Base-by-base conservation (phyloP, 1,284 basidiomycete genomes). In the Afroboletus lepidellus region DNA sequence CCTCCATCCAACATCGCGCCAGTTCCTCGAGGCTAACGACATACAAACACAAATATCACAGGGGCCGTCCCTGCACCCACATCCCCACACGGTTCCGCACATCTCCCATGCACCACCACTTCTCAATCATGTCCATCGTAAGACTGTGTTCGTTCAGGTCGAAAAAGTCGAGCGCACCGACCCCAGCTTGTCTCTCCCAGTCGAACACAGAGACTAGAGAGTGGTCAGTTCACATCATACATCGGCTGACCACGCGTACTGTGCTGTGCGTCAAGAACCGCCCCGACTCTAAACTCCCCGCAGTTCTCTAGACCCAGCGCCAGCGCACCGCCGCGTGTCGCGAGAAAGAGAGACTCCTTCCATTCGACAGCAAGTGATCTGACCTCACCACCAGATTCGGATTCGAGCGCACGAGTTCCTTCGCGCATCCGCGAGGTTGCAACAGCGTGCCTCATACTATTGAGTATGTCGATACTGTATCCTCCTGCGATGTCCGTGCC, bases 41-140 rank as follows among this genome's bases (percentile, higher is more conserved):
- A 62, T 41, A 59, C 64, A 65, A 32, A 5, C 16, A 37, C 51
- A 65, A 61, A 61, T 25, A 62, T 38, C 49, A 65, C 8, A 67
- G 44, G 8, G 21, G 54, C 21, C 37, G 64, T 12, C 91, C 91
- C 69, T 92, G 87, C 3, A 92, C 77, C 88, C 89, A 93, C 67
- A 91, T 75, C 1, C 69, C 75, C 4, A 57, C 62, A 12, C 90
- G 76, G 67, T 93, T 93, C 44, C 77, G 74, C 13, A 63, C 66
- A 60, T 89, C 85, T 2, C 92, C 91, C 39, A 87, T 66, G 60
- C 87, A 90, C 90, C 90, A 94, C 92, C 92, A 94, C 63, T 88
- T 90, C 68, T 93, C 92, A 24, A 93, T 62, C 66, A 81, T 74
- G 48, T 87, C 85, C 47, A 74, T 63, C 29, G 76, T 75, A 37